Conservation (phyloP, 768 basidiomycete genomes). For the Phanerochaete sordida region DNA sequence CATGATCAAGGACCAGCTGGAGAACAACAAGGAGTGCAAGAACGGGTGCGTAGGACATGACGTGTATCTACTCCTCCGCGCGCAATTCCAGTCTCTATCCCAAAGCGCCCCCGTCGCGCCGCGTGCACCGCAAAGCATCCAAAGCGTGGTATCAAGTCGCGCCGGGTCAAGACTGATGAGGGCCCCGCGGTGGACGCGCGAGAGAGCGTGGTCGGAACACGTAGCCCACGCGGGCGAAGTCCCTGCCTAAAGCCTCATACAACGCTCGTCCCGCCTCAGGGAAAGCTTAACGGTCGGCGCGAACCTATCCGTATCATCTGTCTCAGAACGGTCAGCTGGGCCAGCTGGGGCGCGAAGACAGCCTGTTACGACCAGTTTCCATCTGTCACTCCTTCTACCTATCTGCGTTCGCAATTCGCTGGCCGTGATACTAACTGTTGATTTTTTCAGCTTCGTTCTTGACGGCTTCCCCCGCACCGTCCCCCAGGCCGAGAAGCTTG, state of each 20-base stretch:
- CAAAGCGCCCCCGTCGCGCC: neutral
- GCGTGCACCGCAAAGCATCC: neutral
- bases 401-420: neutral
- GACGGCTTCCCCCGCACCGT: conserved; percentile 99
- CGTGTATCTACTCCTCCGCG: neutral
- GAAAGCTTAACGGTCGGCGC: too few species aligned
- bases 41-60: conserved; percentile 73
- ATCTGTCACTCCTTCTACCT: neutral
- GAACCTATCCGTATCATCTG: neutral
- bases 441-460: conserved; percentile 76
- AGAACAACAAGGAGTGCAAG: conserved; percentile 89
- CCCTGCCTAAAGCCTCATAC: too few species aligned
- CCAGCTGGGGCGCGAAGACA: neutral
- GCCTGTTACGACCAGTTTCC: neutral
- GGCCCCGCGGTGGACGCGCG: too few species aligned
- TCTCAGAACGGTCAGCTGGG: neutral
- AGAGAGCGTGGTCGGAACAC: too few species aligned
- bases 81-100: neutral
- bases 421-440: neutral
- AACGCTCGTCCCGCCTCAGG: too few species aligned
- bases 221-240: too few species aligned
- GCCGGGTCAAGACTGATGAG: too few species aligned
- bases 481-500: conserved; percentile 94
- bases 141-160: too few species aligned
- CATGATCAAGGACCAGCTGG: conserved; percentile 95